Evolutionary conservation across 768 basidiomycete species (phyloP), one percentile per base, ranked within the genome.

Genomic region (Termitomyces titanicus): DNA sequence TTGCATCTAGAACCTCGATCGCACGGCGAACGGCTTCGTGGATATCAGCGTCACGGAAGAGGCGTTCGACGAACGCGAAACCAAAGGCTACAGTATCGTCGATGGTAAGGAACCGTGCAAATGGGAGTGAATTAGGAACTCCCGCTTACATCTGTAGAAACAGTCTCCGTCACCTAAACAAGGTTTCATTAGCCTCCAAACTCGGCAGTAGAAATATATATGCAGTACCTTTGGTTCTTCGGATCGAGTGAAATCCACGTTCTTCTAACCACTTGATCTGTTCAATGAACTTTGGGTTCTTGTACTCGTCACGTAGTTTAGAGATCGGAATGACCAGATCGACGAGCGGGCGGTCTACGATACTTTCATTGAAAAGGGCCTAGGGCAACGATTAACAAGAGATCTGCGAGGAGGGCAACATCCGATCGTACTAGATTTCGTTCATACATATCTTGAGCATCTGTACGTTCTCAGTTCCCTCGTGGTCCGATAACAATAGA

Each of bases 121-220:
- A 27, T 9, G n/a, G 33, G 38, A 25, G 13, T 17, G 4, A 35
- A 45, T 24, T 17, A 17, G 39, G 34, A 31, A 54, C 66, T 18
- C 34, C 20, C 72, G 77, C 66, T 49, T 37, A 91, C 91, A 87
- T 78, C 94, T 79, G 68, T 95, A 97, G 70, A 95, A 96, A 67
- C 94, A 96, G 67, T 91, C 90, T 0, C 94, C 93, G 61, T 91
- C 94, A 27, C 94, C 92, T 84, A n/a, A 4, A 46, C 9, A 13
- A 35, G 20, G 15, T 10, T 27, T 24, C 18, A 33, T 56, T 15
- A 39, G 45, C 38, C 12, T 54, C 39, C 50, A 25, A 53, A 31
- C 18, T 33, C 42, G 43, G 7, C 24, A 22, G 20, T 24, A 39
- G 39, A 40, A 48, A 37, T 8, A n/a, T 17, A 49, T 75, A 48